Evolutionary conservation across 768 basidiomycete genomes (phyloP).

Genomic region (Paxillus ammoniavirescens): DNA sequence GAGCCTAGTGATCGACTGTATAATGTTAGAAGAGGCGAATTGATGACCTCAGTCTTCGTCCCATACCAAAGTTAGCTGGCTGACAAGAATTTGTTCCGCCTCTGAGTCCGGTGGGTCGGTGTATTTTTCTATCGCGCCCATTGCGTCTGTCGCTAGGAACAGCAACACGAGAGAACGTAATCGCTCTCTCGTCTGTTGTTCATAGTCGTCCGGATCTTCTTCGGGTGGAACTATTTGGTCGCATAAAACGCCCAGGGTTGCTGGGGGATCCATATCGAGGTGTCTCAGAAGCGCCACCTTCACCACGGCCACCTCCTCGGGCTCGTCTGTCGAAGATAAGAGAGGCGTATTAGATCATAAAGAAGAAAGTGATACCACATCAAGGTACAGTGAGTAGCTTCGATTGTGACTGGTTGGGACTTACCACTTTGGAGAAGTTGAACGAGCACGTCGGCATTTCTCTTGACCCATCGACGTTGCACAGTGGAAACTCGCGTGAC

Average conservation of each 20-base stretch:
- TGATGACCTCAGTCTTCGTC: not conserved
- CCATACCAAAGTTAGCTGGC: slow-evolving; percentile 50
- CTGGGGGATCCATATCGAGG: slow-evolving; percentile 58
- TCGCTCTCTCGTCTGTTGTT: slow-evolving; percentile 53
- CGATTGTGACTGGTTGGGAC: slow-evolving; percentile 21
- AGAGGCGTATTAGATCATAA: slow-evolving; percentile 12
- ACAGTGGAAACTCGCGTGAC: slow-evolving; percentile 50
- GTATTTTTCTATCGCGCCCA: slow-evolving; percentile 43
- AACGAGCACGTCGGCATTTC: slow-evolving; percentile 75
- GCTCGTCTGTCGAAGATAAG: slow-evolving; percentile 51
- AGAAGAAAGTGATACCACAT: slow-evolving; percentile 14
- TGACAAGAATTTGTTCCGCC: slow-evolving; percentile 47
- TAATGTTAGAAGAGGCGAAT: slow-evolving; percentile 3
- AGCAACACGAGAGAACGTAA: slow-evolving; percentile 57
- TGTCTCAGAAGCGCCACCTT: slow-evolving; percentile 59
- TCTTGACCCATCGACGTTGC: slow-evolving; percentile 58
- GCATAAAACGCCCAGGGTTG: slow-evolving; percentile 64
- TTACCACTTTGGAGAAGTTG: slow-evolving; percentile 73
- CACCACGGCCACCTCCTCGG: slow-evolving; percentile 60
- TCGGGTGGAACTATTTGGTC: slow-evolving; percentile 60
- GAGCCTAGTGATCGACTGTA: slow-evolving; percentile 51
- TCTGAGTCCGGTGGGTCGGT: slow-evolving; percentile 40
- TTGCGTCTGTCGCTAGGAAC: slow-evolving; percentile 57
- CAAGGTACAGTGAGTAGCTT: not conserved
- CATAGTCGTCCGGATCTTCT: slow-evolving; percentile 55